phyloP scores from a whole-genome alignment of 257 asterid species.

The Gardenia jasminoides region DNA sequence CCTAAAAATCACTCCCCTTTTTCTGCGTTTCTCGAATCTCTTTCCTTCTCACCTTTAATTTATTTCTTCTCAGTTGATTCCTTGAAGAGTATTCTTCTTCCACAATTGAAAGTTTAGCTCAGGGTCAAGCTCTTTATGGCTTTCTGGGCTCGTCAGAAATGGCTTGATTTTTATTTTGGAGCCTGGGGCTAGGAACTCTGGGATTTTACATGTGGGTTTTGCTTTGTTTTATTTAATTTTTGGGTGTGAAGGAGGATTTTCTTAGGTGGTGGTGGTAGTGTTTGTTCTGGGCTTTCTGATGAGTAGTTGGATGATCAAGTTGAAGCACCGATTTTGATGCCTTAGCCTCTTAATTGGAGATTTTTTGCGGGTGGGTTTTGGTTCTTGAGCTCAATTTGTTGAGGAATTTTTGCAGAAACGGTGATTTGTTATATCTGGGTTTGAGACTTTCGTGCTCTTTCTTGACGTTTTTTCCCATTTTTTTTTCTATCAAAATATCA shows the following conservation, averaged over 20 bases:
- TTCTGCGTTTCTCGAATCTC: constrained; percentile 13
- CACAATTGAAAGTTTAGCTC: constrained; percentile 7
- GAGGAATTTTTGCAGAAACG: not conserved
- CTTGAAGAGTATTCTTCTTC: constrained; percentile 16
- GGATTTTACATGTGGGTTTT: constrained; percentile 25
- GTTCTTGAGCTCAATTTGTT: not conserved
- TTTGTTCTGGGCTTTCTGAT: constrained; percentile 15
- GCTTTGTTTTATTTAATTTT: not conserved
- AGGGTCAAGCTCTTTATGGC: not conserved
- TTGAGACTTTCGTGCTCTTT: not conserved
- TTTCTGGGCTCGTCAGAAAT: constrained; percentile 18
- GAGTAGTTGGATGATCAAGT: constrained; percentile 9
- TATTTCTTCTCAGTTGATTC: not conserved
- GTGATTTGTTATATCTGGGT: constrained; percentile 7
- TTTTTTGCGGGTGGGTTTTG: constrained; percentile 13
- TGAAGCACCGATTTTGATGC: not conserved
- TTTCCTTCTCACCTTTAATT: not conserved
- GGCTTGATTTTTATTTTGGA: constrained; percentile 16
- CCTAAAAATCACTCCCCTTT: constrained; percentile 7
- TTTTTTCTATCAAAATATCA: too few relatives aligned
- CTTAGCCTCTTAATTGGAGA: constrained; percentile 4
- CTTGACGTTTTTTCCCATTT: too few relatives aligned
- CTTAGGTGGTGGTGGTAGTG: constrained; percentile 17
- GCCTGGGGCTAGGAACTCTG: constrained; percentile 14
- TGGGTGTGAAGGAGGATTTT: not conserved